These are phyloP conservation scores for Didymella glomerata DNA, from an alignment of 2,329 filamentous ascomycete species.

Conservation along the genomic window DNA sequence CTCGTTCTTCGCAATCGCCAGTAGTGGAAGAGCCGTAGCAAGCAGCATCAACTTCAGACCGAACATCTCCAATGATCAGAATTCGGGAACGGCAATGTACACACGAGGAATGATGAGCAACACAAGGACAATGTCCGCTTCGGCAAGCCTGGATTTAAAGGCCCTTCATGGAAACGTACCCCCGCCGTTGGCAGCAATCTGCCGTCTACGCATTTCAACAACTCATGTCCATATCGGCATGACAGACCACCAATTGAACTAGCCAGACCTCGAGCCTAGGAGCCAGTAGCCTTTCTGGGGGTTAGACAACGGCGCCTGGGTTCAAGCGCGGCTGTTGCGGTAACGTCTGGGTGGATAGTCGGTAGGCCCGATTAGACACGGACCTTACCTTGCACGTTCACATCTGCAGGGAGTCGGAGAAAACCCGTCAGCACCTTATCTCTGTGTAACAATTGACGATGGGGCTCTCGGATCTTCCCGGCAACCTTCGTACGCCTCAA, in stretches of 20 bases:
- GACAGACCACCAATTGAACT: too few relatives aligned
- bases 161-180: background rate
- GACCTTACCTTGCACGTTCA: background rate
- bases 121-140: background rate
- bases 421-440: constrained; percentile 8
- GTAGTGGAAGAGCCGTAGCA: constrained; percentile 15
- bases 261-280: too few relatives aligned
- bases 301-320: background rate
- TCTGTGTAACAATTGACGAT: background rate
- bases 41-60: constrained; percentile 17
- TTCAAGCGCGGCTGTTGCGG: constrained; percentile 3
- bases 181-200: background rate
- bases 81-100: background rate
- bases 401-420: background rate
- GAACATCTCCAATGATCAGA: constrained; percentile 17
- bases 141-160: background rate
- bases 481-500: background rate
- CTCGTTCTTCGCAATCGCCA: background rate
- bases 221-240: too few relatives aligned
- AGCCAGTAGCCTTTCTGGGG: too few relatives aligned
- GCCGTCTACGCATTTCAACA: background rate
- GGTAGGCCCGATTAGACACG: background rate
- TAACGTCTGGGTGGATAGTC: background rate
- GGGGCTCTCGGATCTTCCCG: background rate
- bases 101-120: background rate